Percentiles rank a stretch among this genome's conserved stretches.
phyloP scores from a whole-genome alignment of 2,329 filamentous ascomycete species.

The Trichoderma atroviride region DNA sequence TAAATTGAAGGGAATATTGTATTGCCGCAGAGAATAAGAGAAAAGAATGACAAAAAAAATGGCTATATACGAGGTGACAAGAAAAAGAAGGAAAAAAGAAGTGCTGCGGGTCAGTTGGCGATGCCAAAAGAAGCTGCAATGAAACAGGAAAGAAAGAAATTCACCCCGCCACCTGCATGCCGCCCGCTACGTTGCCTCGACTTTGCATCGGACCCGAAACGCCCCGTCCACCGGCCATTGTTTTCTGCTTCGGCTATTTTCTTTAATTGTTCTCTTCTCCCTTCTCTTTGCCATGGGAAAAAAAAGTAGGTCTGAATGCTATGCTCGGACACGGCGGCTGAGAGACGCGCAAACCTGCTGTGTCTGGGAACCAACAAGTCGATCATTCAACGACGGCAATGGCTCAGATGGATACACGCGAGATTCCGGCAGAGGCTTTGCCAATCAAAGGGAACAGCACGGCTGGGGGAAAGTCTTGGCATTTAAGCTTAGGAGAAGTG shows the following conservation, averaged over 20 bases:
- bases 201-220: slow-evolving; percentile 2
- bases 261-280: background rate
- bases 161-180: background rate
- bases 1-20: background rate
- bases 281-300: background rate
- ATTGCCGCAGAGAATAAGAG: background rate
- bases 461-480: background rate
- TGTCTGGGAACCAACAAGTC: background rate
- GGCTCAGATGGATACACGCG: background rate
- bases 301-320: background rate
- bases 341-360: background rate
- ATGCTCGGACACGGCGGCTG: background rate
- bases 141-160: background rate
- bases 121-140: background rate
- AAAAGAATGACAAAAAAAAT: background rate
- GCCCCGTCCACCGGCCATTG: slow-evolving; percentile 1
- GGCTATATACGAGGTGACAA: background rate
- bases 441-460: background rate
- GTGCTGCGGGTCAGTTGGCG: too few species aligned
- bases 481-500: background rate
- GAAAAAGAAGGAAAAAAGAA: background rate
- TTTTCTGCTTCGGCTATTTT: background rate
- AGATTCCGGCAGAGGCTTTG: background rate
- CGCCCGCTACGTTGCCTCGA: background rate
- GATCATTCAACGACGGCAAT: background rate